These are phyloP conservation scores for Deuterostichococcus epilithicus DNA, from an alignment of 139 green algal genomes.

Conservation along the genomic window DNA sequence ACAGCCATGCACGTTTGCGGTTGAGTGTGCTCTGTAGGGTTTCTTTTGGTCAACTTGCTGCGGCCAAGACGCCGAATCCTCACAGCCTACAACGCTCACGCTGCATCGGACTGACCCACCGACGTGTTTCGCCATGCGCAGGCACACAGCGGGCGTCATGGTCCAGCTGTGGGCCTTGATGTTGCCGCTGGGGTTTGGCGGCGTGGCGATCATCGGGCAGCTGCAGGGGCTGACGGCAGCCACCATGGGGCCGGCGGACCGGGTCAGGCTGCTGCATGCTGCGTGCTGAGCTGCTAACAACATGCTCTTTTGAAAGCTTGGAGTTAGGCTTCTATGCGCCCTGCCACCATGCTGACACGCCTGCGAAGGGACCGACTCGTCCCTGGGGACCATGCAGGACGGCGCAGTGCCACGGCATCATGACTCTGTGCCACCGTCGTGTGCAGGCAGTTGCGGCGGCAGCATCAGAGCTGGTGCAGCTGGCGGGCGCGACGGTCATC, in stretches of 20 bases:
- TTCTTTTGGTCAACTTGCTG: too few species aligned
- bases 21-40: too few species aligned
- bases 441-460: slow-evolving; percentile 6
- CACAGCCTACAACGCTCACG: too few species aligned
- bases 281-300: background rate
- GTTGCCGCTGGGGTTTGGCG: background rate
- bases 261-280: background rate
- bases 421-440: background rate
- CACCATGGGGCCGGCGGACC: background rate
- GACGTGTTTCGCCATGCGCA: too few species aligned
- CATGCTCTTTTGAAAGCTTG: background rate
- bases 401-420: background rate
- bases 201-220: slow-evolving; percentile 7
- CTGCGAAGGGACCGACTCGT: background rate
- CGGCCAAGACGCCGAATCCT: too few species aligned
- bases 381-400: background rate
- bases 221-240: slow-evolving; percentile 4
- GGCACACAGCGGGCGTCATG: slow-evolving; percentile 1
- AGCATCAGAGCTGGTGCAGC: slow-evolving; percentile 4
- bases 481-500: slow-evolving; percentile 4
- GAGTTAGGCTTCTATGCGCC: background rate
- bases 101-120: too few species aligned
- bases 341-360: background rate
- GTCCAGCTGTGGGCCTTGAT: slow-evolving; percentile 9
- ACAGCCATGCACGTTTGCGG: too few species aligned